Base-by-base conservation (phyloP, 129 eudicot species). In the Calendula officinalis region DNA sequence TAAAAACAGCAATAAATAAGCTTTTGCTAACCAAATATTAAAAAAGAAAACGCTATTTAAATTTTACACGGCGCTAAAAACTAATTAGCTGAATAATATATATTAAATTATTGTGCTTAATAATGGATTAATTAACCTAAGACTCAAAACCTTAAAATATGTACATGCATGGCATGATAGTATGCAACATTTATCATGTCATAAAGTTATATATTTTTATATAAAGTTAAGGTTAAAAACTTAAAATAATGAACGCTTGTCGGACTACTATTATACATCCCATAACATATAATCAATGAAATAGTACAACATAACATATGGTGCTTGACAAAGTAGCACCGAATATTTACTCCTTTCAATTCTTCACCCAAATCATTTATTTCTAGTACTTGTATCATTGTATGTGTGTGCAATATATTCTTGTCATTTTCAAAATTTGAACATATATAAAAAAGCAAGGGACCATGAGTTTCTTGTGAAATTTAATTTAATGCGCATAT, bases 281-380 rank as follows among this genome's bases (percentile, higher is more conserved):
- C 73, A 66, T 66, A 57, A 66, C 73, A 66, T 57, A 74, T 74
- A 66, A 66, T 74, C 48, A 74, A 74, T 74, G 78, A 47, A 74
- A 49, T 74, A 57, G 73, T 66, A 74, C 78, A 74, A 57, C 7
- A 14, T 66, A 8, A 74, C 78, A 66, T 66, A 66, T 57, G 67
- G 33, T 32, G 16, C 63, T 66, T 58, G 46, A 74, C 68, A 66
- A 66, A 74, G 57, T 56, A 67, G 60, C 66, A 64, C 53, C 71
- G 48, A 54, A 72, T 72, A 72, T 72, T 64, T 62, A 72, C 64
- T 47, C 59, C 60, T 16, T 45, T 69, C 41, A 37, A 22, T 59
- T 70, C 68, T 37, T 38, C 78, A 73, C 78, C 63, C 59, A 46
- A 58, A 39, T 66, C 78, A 74, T 66, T 74, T 66, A 74, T 48